phyloP scores from a whole-genome alignment of 2,329 filamentous ascomycete species.

The Penicillium freii region DNA sequence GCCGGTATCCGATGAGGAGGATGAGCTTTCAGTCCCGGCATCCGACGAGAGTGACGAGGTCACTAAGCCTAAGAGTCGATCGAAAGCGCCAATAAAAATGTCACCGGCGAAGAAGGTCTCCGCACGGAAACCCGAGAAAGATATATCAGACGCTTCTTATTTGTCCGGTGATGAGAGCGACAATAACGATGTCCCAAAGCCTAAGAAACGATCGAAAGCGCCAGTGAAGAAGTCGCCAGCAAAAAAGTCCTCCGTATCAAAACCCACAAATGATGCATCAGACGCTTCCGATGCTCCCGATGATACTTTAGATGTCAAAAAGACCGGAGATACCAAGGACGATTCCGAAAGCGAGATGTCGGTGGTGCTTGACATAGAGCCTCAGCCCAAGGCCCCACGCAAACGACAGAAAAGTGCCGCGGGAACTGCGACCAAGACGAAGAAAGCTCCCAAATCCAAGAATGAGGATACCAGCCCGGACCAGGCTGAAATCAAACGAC shows the following conservation, averaged over 20 bases:
- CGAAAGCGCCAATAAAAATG: constrained; percentile 3
- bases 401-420: constrained; percentile 44
- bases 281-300: constrained; percentile 15
- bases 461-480: constrained; percentile 58
- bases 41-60: constrained; percentile 25
- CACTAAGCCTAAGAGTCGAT: constrained; percentile 21
- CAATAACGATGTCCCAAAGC: constrained; percentile 22
- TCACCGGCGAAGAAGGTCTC: constrained; percentile 8
- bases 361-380: constrained; percentile 71
- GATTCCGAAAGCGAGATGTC: constrained; percentile 66
- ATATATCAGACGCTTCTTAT: constrained; percentile 5
- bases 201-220: constrained; percentile 16
- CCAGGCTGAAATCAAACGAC: constrained; percentile 77
- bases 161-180: constrained; percentile 23
- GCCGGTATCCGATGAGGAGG: constrained; percentile 27
- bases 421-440: constrained; percentile 30
- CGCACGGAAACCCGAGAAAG: constrained; percentile 4
- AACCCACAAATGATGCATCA: constrained; percentile 4
- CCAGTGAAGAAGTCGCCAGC: constrained; percentile 6
- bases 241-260: constrained; percentile 10
- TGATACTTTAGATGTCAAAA: constrained; percentile 16
- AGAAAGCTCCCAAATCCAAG: constrained; percentile 42
- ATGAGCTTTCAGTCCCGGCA: constrained; percentile 9
- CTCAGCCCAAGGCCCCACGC: constrained; percentile 59
- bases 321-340: constrained; percentile 43